Evolutionary conservation across 2,329 filamentous ascomycete species (phyloP), one percentile per base, ranked within the genome.

Genomic region (Gnomoniopsis sp.): DNA sequence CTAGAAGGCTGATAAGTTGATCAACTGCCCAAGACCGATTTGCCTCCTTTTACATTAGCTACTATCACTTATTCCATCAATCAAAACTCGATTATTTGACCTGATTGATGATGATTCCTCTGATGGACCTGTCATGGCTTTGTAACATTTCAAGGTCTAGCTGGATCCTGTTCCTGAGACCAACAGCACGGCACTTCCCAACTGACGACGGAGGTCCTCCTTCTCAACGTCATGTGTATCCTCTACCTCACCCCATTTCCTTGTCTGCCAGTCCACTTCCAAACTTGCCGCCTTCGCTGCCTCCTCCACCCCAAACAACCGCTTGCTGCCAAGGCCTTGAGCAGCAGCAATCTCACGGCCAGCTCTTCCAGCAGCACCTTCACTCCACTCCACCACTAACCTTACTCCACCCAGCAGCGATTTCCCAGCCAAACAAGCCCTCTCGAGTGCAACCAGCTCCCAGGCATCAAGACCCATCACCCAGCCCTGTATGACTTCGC

Each of bases 181-280:
- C 52, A 98, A 76, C 68, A 98, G 71, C 17, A 96, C 81, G 12
- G 91, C 90, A 71, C 91, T 96, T 15, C 93, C 95, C 60, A 98
- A 76, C 76, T 98, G 95, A 68, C 93, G 83, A 70, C 86, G 84
- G 64, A 98, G 66, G 73, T 99, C 95, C 74, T 96, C 93, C 73
- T 88, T 90, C 68, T 96, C 89, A 1, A 99, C 95, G 78, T 99
- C 95, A 75, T 99, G 95, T 30, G 93, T 96, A 74, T 99, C 93
- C 72, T 99, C 95, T 1, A 99, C 95, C 78, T 96, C 93, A 10
- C 95, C 95, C 93, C 95, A 98, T 74, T 89, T 87, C 30, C 83
- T 78, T 1, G 88, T 96, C 81, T 99, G 95, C 88, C 91, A 97
- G 63, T 85, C 81, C 17, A 96, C 91, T 77, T 99, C 95, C 46